Evolutionary conservation across 1,139 yeast genomes (phyloP).

Genomic region (Yamadazyma dushanensis): DNA sequence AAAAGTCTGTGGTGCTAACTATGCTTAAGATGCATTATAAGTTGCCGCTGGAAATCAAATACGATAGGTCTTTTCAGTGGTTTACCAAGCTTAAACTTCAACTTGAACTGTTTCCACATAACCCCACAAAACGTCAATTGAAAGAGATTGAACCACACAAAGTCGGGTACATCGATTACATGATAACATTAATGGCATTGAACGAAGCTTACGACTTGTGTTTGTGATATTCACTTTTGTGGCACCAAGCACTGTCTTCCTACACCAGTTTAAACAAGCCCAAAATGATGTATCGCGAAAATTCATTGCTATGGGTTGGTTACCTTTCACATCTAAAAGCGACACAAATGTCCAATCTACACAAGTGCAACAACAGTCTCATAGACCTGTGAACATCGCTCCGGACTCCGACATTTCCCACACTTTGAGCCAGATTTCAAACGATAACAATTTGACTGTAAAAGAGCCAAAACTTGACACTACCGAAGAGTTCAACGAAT

Average conservation of each 20-base stretch:
- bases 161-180: slow-evolving; percentile 22
- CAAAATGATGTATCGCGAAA: too few relatives aligned
- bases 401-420: slow-evolving; percentile 35
- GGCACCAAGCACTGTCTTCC: neutral
- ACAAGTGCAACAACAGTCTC: slow-evolving; percentile 40
- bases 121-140: slow-evolving; percentile 13
- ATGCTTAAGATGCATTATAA: slow-evolving; percentile 31
- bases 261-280: too few relatives aligned
- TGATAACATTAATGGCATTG: slow-evolving; percentile 31
- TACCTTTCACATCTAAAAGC: slow-evolving; percentile 11
- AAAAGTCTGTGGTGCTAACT: slow-evolving; percentile 28
- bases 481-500: slow-evolving; percentile 13
- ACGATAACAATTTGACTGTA: slow-evolving; percentile 17
- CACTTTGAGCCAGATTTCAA: slow-evolving; percentile 37
- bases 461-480: slow-evolving; percentile 12
- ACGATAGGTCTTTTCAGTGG: slow-evolving; percentile 34
- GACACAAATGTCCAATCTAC: neutral
- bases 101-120: slow-evolving; percentile 11
- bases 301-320: slow-evolving; percentile 16
- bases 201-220: slow-evolving; percentile 34
- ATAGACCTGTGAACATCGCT: slow-evolving; percentile 23
- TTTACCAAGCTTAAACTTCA: slow-evolving; percentile 14
- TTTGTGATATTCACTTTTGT: slow-evolving; percentile 17
- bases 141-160: slow-evolving; percentile 10
- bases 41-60: slow-evolving; percentile 29